phyloP scores from a whole-genome alignment of 2,329 filamentous ascomycete species.

The Furcasterigmium furcatum region DNA sequence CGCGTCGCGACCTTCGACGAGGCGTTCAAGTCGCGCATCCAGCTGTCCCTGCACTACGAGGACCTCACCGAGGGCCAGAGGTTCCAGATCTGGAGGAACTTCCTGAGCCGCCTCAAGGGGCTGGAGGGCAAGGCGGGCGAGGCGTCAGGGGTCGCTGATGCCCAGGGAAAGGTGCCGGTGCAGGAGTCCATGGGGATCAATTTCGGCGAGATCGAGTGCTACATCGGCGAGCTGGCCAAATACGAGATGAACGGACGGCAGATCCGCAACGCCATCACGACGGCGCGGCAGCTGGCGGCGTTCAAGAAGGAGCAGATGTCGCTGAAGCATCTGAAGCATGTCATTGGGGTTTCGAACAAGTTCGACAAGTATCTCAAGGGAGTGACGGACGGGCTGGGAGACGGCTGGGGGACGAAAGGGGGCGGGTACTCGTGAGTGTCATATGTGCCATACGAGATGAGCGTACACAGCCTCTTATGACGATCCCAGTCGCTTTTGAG shows the following conservation, averaged over 20 bases:
- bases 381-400: too few relatives aligned
- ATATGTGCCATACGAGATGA: too few relatives aligned
- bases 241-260: conserved; percentile 35
- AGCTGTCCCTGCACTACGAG: conserved; percentile 25
- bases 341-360: background rate
- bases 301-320: background rate
- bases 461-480: too few relatives aligned
- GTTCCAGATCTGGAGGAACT: conserved; percentile 24
- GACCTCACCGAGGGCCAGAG: conserved; percentile 10
- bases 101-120: conserved; percentile 13
- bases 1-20: conserved; percentile 30
- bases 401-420: too few relatives aligned
- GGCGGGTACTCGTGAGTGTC: too few relatives aligned
- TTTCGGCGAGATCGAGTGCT: background rate
- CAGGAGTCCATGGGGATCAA: too few relatives aligned
- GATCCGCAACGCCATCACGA: conserved; percentile 32
- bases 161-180: too few relatives aligned
- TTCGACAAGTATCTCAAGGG: background rate
- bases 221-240: conserved; percentile 23
- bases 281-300: conserved; percentile 18
- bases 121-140: background rate
- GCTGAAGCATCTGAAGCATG: background rate
- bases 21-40: conserved; percentile 31
- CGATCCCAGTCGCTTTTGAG: too few relatives aligned
- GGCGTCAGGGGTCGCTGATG: too few relatives aligned